Evolutionary conservation across 2,329 filamentous ascomycete species (phyloP), one percentile per base, ranked within the genome.

Genomic region (Achaetomium macrosporum): DNA sequence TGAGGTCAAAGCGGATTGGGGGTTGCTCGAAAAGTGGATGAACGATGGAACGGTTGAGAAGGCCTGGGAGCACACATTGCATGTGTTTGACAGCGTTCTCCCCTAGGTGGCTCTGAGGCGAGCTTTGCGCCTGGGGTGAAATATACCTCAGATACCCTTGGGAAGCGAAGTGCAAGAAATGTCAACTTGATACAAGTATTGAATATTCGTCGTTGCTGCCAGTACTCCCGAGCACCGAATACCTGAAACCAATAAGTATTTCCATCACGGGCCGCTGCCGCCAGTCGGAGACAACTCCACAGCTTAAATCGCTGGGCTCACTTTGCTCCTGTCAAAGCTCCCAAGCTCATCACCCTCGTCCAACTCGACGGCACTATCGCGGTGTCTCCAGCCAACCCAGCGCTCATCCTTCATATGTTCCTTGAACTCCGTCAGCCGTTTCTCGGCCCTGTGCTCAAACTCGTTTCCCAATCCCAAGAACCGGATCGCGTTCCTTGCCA

Each of bases 401-500:
- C 30, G 33, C 4, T n/a, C 42, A 19, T 43, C 36, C 31, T 41
- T 39, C 12, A 19, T 7, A 36, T 36, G 20, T 6, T 19, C 42
- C 33, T 46, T 41, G 5, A 66, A 66, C 12, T 55, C 50, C n/a
- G 19, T 39, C 15, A 62, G 44, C 41, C 63, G 58, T 31, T 58
- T 37, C 42, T 62, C 55, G 48, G 62, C 67, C 29, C 46, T 44
- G 3, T 58, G 47, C 51, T 62, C 58, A 51, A 68, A 67, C 10
- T 53, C 51, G 1, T 43, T 47, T 9, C 63, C 64, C 15, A 69
- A 51, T 3, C 61, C 59, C 41, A 69, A 49, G 11, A 69, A 63
- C 10, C 62, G 58, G 40, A 69, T 68, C 1, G 67, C 63, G 50
- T 69, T 69, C 17, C 63, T 60, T 17, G 61, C 62, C 31, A 69